Evolutionary conservation across 2,329 filamentous ascomycete species (phyloP), one percentile per base, ranked within the genome.

Genomic region (Aspergillus uvarum): DNA sequence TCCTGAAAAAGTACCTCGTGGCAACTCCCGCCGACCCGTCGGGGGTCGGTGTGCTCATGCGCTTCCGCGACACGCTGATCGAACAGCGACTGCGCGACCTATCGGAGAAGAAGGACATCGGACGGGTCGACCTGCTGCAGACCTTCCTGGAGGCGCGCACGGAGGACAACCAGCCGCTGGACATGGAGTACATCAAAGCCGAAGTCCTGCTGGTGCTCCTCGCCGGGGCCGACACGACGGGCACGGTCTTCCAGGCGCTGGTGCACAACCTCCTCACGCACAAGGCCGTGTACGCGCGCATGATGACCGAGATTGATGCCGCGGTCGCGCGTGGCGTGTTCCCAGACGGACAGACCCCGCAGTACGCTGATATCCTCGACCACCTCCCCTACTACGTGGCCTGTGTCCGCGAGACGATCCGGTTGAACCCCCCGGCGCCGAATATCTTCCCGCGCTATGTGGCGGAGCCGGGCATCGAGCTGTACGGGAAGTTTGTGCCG

Each of bases 21-120:
- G 81, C 83, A 8, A 81, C 72, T 38, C 82, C 83, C 0, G 78
- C 83, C 51, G 79, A 86, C 35, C 71, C 83, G 44, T 80, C 77
- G 12, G 84, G 83, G 0, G 83, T 86, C 35, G 83, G 83, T 1
- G 80, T 78, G 1, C 67, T 86, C 58, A 86, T 86, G 82, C 76
- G 81, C 8, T 86, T 85, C 69, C 81, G 83, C 4, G 84, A 87
- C 63, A 76, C 77, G 26, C 75, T 86, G 2, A 79, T 86, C 58
- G 67, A 72, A 22, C 72, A 84, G 62, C 77, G 84, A 0, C 71
- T 80, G 24, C 69, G 76, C 26, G 81, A 84, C 54, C 76, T 85
- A 21, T 74, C 80, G 53, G 68, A 73, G 4, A 82, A 80, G 1
- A 81, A 79, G 10, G 73, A 76, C 0, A 67, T 71, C 5, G 77